Percentiles rank a stretch among this genome's conserved stretches.
Conservation (phyloP, 768 basidiomycete genomes). For the Lactarius vividus region DNA sequence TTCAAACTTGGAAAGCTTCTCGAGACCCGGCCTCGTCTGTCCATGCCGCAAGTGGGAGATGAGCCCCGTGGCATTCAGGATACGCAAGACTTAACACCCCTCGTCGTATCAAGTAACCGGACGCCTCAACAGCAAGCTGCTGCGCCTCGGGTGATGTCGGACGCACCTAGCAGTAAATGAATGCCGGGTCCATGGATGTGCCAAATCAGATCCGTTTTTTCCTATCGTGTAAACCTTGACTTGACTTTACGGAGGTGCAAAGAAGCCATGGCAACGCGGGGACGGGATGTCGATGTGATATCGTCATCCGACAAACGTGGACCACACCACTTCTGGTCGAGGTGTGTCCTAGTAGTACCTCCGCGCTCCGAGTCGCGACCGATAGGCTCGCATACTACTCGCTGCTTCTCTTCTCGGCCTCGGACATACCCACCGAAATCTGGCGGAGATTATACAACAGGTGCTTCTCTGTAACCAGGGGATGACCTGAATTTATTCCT, state of each 20-base stretch:
- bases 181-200: background rate
- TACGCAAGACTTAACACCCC: too few species aligned
- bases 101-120: too few species aligned
- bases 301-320: background rate
- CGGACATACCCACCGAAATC: background rate
- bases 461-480: background rate
- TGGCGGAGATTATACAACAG: background rate
- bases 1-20: background rate
- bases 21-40: background rate
- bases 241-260: background rate
- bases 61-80: background rate
- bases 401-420: background rate
- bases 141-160: background rate
- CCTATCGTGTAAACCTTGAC: too few species aligned
- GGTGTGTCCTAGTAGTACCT: background rate
- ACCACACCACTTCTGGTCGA: background rate
- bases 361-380: background rate
- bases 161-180: background rate
- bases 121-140: too few species aligned
- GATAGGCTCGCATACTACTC: background rate
- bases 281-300: background rate
- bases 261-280: background rate
- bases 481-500: background rate
- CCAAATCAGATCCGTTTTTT: background rate
- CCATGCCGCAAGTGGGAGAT: background rate